Evolutionary conservation across 495 filamentous ascomycete genomes (phyloP), one percentile per base, ranked within the genome.

Genomic region (Hypoxylon fragiforme): DNA sequence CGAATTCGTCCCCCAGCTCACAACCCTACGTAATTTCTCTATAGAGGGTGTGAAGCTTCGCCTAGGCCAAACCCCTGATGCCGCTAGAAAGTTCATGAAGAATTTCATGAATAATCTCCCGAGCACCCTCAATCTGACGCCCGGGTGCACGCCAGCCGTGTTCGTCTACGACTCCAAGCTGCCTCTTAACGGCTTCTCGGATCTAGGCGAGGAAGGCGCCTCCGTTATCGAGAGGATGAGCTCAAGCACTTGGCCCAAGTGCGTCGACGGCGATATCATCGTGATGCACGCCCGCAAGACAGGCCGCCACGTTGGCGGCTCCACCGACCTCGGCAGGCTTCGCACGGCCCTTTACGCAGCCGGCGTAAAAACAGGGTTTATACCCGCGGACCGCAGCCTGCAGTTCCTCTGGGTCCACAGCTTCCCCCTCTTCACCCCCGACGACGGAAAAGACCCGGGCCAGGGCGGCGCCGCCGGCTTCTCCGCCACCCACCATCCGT

Each of bases 401-500:
- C 73, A 79, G 30, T 90, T 90, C 62, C 68, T 89, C 39, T 98
- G 95, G 94, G 79, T 98, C 4, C 83, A 79, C 1, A 82, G 91
- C 54, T 98, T 98, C 69, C 94, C 94, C 5, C 83, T 98, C 43
- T 97, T 98, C 73, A 87, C 88, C 0, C 88, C 87, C 0, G 73
- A 72, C 0, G 73, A 72, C 18, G 66, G 73, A 24, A 82, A 80
- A 30, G 81, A 82, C 21, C 88, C 90, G 3, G 91, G 91, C 2
- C 92, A 96, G 70, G 87, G 86, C 21, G 92, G 91, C 13, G 65
- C 73, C 8, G 83, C 92, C 0, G 91, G 91, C 3, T 78, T 97
- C 65, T 83, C 85, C 12, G 85, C 94, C 5, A 97, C 92, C 0
- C 94, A 98, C 59, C 94, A 98, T 68, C 94, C 95, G 1, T 98